Conservation (phyloP, 2,329 filamentous ascomycete genomes). For the Pseudogymnoascus sp. region DNA sequence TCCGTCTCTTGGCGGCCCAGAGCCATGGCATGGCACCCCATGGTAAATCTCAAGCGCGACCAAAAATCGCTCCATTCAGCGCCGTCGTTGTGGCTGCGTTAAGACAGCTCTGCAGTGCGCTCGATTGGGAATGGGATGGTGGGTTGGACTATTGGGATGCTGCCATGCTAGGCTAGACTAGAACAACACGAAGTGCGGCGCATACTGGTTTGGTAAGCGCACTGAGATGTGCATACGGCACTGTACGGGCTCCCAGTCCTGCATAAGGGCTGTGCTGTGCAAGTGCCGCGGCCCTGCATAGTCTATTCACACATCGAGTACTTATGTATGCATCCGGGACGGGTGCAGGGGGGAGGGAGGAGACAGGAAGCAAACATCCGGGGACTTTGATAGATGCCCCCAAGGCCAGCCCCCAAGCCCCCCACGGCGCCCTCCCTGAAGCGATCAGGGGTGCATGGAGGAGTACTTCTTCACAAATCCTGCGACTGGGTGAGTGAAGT, state of each 20-base stretch:
- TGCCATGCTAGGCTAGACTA: not conserved
- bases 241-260: not conserved
- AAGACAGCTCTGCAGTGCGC: not conserved
- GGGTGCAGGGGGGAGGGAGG: not conserved
- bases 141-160: not conserved
- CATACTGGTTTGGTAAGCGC: not conserved
- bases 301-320: not conserved
- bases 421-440: not conserved
- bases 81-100: not conserved
- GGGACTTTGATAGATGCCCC: not conserved
- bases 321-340: not conserved
- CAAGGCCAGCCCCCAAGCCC: not conserved
- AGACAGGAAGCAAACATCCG: slow-evolving; percentile 2
- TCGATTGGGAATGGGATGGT: not conserved
- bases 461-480: not conserved
- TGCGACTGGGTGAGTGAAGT: not conserved
- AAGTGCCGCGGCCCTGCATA: not conserved
- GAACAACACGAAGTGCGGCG: not conserved
- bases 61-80: not conserved
- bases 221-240: not conserved
- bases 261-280: not conserved
- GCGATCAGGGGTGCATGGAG: slow-evolving; percentile 1
- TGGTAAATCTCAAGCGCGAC: not conserved
- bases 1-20: not conserved
- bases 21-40: not conserved